phyloP scores from a whole-genome alignment of 2,329 filamentous ascomycete genomes.

The Colletotrichum sp. region DNA sequence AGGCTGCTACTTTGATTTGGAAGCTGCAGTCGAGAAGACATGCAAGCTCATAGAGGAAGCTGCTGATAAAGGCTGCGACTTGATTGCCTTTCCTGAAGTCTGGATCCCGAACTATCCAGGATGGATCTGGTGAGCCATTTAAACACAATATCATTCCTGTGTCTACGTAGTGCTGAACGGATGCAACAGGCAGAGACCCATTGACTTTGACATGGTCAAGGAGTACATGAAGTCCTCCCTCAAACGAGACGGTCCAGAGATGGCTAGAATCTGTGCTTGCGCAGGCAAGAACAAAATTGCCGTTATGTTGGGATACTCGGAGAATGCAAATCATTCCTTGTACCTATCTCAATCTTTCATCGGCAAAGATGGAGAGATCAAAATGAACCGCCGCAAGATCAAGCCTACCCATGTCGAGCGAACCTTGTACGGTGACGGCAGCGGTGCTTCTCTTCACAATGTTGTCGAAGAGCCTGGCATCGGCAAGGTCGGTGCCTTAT shows the following conservation, averaged over 20 bases:
- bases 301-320: slow-evolving; percentile 54
- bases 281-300: slow-evolving; percentile 48
- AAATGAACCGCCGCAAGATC: slow-evolving; percentile 50
- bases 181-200: not conserved
- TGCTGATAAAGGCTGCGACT: slow-evolving; percentile 53
- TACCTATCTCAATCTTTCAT: slow-evolving; percentile 54
- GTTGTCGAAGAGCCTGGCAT: slow-evolving; percentile 52
- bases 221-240: slow-evolving; percentile 46
- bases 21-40: slow-evolving; percentile 46
- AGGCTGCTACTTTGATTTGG: not conserved
- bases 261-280: slow-evolving; percentile 44
- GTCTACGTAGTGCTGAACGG: not conserved
- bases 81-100: slow-evolving; percentile 60
- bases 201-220: not conserved
- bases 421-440: slow-evolving; percentile 26
- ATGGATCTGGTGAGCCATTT: not conserved
- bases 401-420: slow-evolving; percentile 59
- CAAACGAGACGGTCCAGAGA: slow-evolving; percentile 42
- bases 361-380: slow-evolving; percentile 41
- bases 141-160: not conserved
- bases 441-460: slow-evolving; percentile 32
- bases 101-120: slow-evolving; percentile 59
- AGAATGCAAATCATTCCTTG: slow-evolving; percentile 47
- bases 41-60: slow-evolving; percentile 61
- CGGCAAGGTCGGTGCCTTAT: slow-evolving; percentile 57